These are phyloP conservation scores for Colletotrichum orbiculare DNA, from an alignment of 2,329 filamentous ascomycete genomes.

Conservation along the genomic window DNA sequence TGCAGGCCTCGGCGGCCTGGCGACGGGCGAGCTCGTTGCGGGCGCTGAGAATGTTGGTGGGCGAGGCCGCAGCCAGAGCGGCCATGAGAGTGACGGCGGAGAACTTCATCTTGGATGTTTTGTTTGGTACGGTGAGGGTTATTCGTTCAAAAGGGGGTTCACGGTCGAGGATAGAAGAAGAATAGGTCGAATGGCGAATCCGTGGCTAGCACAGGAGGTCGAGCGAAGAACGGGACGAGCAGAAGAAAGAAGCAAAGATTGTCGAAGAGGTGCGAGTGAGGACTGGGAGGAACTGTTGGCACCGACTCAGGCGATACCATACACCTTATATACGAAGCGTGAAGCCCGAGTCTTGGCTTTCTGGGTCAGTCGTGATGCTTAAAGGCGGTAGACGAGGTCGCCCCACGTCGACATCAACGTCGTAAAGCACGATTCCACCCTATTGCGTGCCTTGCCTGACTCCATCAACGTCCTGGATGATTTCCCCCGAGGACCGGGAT, in stretches of 20 bases:
- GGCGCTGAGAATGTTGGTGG: constrained; percentile 29
- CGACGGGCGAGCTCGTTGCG: constrained; percentile 32
- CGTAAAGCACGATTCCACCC: not conserved
- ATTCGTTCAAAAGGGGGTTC: not conserved
- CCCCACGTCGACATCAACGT: not conserved
- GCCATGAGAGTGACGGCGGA: constrained; percentile 31
- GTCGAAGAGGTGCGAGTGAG: constrained; percentile 3
- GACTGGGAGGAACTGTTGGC: not conserved
- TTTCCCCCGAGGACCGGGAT: constrained; percentile 11
- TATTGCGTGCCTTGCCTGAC: not conserved
- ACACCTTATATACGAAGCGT: constrained; percentile 18
- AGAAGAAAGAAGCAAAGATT: constrained; percentile 14
- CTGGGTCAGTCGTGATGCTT: not conserved
- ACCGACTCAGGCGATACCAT: not conserved
- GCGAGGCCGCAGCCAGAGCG: constrained; percentile 32
- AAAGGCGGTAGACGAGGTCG: not conserved
- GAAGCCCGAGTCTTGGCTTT: constrained; percentile 1
- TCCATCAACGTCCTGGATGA: constrained; percentile 12
- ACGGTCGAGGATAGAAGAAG: not conserved
- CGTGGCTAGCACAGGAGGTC: constrained; percentile 25
- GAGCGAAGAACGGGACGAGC: constrained; percentile 6
- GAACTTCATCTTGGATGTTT: constrained; percentile 33
- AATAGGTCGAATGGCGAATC: not conserved
- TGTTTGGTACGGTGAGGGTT: constrained; percentile 27
- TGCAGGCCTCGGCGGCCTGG: constrained; percentile 39